Conservation (phyloP, 345 rosid species). For the Durio zibethinus region DNA sequence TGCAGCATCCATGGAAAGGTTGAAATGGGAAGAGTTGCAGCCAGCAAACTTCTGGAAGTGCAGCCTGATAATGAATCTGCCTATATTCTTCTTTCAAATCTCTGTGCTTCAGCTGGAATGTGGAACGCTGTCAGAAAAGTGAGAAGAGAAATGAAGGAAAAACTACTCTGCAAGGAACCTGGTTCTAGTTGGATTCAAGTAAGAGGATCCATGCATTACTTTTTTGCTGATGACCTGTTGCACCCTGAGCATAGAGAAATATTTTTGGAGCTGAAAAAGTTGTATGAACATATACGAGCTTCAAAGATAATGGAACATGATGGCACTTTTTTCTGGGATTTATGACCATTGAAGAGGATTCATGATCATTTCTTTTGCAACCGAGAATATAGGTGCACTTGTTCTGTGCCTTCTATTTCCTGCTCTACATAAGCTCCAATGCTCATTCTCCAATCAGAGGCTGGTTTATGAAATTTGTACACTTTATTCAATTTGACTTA, state of each 20-base stretch:
- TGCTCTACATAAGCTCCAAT: neutral
- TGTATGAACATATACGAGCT: conserved; percentile 27
- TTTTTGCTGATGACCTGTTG: conserved; percentile 30
- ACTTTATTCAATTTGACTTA: neutral
- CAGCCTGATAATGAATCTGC: conserved; percentile 40
- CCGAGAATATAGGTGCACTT: neutral
- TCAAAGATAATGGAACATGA: neutral
- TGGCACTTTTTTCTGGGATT: neutral
- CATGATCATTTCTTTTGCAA: neutral
- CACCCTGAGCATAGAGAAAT: conserved; percentile 30
- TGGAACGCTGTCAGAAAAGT: conserved; percentile 38
- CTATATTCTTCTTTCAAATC: conserved; percentile 41
- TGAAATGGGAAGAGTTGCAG: conserved; percentile 37
- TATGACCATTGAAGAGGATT: neutral
- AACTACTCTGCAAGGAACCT: conserved; percentile 33
- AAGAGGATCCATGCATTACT: conserved; percentile 25
- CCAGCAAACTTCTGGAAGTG: conserved; percentile 38
- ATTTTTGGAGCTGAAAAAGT: conserved; percentile 21
- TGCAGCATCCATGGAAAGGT: conserved; percentile 33
- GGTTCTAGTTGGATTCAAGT: conserved; percentile 44
- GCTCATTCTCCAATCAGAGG: neutral
- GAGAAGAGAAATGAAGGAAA: conserved; percentile 46
- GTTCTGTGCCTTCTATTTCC: neutral
- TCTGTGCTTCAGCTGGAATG: conserved; percentile 42
- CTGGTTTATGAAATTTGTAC: neutral